Evolutionary conservation across 352 stramenopile species (phyloP).

Genomic region (Phytophthora europaea): DNA sequence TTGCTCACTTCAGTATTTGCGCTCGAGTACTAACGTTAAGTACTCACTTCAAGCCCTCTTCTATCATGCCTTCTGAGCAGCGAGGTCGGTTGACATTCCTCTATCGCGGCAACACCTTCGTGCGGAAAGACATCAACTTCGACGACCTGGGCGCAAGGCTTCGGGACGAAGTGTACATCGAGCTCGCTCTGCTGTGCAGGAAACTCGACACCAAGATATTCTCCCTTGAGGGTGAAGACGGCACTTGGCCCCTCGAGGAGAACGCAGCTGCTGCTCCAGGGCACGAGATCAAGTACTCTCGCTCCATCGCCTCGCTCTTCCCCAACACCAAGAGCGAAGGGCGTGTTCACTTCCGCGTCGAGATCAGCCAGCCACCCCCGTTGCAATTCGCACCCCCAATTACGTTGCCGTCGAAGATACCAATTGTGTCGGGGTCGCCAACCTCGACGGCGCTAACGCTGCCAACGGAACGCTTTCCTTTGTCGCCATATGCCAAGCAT

Average conservation of each 20-base stretch:
- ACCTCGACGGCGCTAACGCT: background rate
- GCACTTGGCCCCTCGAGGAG: constrained; percentile 1
- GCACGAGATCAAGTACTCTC: constrained; percentile 2
- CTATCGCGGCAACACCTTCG: constrained; percentile 3
- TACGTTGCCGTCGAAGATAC: background rate
- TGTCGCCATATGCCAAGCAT: constrained; percentile 3
- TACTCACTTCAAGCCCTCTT: background rate
- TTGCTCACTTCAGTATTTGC: constrained; percentile 2
- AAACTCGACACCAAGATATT: constrained; percentile 7
- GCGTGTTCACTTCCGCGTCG: constrained; percentile 15
- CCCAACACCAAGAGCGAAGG: constrained; percentile 9
- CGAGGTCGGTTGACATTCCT: constrained; percentile 11
- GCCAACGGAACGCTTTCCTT: background rate
- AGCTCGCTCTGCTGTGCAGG: constrained; percentile 8
- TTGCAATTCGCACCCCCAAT: background rate
- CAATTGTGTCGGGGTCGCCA: background rate
- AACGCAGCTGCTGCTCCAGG: background rate
- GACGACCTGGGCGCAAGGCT: constrained; percentile 1
- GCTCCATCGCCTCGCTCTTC: constrained; percentile 7
- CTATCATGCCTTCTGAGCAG: background rate
- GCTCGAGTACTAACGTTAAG: background rate
- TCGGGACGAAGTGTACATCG: constrained; percentile 6
- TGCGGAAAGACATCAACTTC: constrained; percentile 1
- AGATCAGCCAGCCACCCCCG: background rate
- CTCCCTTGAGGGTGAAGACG: constrained; percentile 4